Percentiles rank a stretch among this genome's conserved stretches.
Conservation (phyloP, 2,329 filamentous ascomycete genomes). For the Hymenoscyphus linearis region DNA sequence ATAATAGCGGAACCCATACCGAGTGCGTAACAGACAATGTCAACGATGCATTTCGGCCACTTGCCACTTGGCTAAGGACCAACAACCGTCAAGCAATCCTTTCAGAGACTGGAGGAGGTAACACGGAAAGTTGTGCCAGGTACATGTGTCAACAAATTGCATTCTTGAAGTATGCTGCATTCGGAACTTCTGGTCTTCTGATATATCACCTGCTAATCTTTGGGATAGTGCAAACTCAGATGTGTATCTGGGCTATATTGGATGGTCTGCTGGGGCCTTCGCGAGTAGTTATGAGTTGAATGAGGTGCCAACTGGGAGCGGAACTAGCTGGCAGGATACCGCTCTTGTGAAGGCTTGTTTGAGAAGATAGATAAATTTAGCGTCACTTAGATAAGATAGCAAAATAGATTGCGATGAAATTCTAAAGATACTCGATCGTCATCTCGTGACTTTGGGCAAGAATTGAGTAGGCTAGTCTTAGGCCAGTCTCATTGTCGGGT, state of each 20-base stretch:
- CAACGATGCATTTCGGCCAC: constrained; percentile 38
- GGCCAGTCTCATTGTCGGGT: no score
- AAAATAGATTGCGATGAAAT: no score
- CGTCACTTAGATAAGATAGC: no score
- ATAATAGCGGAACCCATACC: constrained; percentile 48
- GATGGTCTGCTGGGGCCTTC: constrained; percentile 36
- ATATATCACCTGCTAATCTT: not conserved
- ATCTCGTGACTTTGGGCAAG: no score
- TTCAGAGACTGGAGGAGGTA: constrained; percentile 45
- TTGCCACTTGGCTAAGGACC: constrained; percentile 43
- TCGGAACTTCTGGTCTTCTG: not conserved
- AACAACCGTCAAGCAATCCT: constrained; percentile 45
- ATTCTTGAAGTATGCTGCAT: constrained; percentile 27
- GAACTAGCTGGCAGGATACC: constrained; percentile 19
- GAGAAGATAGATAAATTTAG: not conserved
- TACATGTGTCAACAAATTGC: constrained; percentile 32
- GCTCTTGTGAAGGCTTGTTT: constrained; percentile 22
- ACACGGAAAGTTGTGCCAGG: constrained; percentile 30
- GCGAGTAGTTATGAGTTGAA: constrained; percentile 22
- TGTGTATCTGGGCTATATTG: constrained; percentile 36
- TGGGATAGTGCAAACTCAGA: constrained; percentile 30
- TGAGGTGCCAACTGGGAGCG: constrained; percentile 22
- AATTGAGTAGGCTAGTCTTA: no score
- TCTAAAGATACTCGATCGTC: no score
- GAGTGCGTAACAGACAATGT: constrained; percentile 51